Percentiles rank a stretch among this genome's conserved stretches.
Evolutionary conservation across 208 protist species (phyloP).

Genomic region (Trypanosoma conorhini): DNA sequence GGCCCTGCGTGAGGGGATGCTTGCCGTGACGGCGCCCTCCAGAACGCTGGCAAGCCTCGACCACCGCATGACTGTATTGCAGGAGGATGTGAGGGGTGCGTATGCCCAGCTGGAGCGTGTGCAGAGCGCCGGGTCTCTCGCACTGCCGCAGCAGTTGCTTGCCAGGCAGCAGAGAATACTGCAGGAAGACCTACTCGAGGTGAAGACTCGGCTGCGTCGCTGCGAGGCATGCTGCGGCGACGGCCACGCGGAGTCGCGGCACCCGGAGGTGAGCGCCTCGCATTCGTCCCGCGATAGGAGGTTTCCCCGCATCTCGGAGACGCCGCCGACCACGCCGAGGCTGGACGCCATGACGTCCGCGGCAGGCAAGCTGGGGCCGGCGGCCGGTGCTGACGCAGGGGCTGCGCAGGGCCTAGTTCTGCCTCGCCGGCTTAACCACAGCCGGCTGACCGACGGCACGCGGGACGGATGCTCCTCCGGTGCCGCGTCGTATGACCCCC

Average conservation of each 20-base stretch:
- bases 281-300: not conserved
- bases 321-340: not conserved
- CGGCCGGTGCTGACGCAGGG: not conserved
- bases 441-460: not conserved
- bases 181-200: constrained; percentile 1
- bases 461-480: not conserved
- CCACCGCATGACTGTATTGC: constrained; percentile 10
- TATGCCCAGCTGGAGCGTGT: not conserved
- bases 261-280: not conserved
- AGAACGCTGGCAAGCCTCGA: constrained; percentile 15
- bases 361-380: not conserved
- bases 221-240: constrained; percentile 5
- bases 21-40: not conserved
- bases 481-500: not conserved
- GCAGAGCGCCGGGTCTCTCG: not conserved
- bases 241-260: not conserved
- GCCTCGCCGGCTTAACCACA: not conserved
- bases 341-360: not conserved
- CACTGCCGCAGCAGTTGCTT: not conserved
- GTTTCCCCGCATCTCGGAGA: not conserved
- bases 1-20: not conserved
- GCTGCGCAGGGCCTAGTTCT: not conserved
- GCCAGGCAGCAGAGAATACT: constrained; percentile 2
- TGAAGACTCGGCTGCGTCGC: not conserved
- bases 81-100: constrained; percentile 12